Evolutionary conservation across 345 rosid genomes (phyloP), one percentile per base, ranked within the genome.

Genomic region (Moricandia arvensis): DNA sequence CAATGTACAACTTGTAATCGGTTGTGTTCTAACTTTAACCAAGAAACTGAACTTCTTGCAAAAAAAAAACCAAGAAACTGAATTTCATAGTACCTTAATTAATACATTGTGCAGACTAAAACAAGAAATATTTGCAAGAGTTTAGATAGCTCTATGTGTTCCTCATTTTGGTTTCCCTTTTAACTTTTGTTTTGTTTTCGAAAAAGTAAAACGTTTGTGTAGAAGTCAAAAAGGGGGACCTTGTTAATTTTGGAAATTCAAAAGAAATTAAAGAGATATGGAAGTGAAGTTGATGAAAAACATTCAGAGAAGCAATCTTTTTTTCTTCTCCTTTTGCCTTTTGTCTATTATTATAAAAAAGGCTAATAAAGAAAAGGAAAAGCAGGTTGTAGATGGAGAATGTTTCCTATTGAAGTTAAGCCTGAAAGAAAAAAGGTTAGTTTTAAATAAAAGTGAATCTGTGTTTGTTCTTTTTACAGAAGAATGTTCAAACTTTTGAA

Each of bases 341-440:
- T 63, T 47, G 69, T 71, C 76, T 72, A 49, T 18, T 66, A 49
- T 18, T 66, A 49, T 5, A 43, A 41, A 59, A 64, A 41, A 70
- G 62, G 72, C 57, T 49, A 26, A 59, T 34, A 16, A 53, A 34
- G 29, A 35, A 78, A 78, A 78, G 59, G 18, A 60, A 66, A 78
- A 78, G 77, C 77, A 66, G 74, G 59, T 61, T 54, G 16, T 30
- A 68, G 72, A 73, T 67, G 78, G 69, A 67, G 81, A 73, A 78
- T 78, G 81, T 78, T 78, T 78, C 78, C 66, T 61, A 41, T 62
- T 73, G 65, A 78, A 73, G 81, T 67, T 78, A 78, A 73, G 59
- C 66, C 65, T 61, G 49, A 4, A 61, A 66, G 26, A 66, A 30
- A 30, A 61, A 49, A 51, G 24, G 24, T 12, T 53, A 69, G 11